Base-by-base conservation (phyloP, 805 yeast species). In the Candida alai region DNA sequence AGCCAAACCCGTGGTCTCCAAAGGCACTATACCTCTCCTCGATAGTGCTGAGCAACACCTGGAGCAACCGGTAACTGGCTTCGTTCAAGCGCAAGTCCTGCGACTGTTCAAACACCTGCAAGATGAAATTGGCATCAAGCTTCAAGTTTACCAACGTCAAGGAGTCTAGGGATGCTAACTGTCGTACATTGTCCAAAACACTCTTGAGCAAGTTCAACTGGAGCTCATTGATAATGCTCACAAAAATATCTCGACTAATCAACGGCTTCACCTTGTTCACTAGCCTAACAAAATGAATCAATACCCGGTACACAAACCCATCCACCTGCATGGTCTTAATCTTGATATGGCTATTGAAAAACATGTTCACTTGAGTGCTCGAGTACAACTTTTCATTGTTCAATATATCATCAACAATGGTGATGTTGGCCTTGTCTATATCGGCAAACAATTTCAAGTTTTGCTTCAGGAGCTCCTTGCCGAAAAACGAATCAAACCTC, bases 281-380 rank as follows among this genome's bases (percentile, higher is more conserved):
- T 24, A 66, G 45, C 41, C 59, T 63, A 10, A 66, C 71, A 44
- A 65, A 64, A 43, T 65, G 70, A 19, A 64, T 49, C 32, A 66
- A 50, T 4, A 60, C 48, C 27, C 58, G 65, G 44, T 61, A 66
- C 11, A 65, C 54, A 29, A 63, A 64, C 2, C 65, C 65, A 39
- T 66, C 69, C 7, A 66, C 54, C 19, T 48, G 43, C 13, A 61
- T 33, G 9, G 32, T 18, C 34, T 41, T 21, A 19, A 21, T 18
- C 6, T 25, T n/a, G 3, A 3, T 24, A 4, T 40, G 30, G 16
- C 39, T 45, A 21, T 40, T 42, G 41, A 47, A 50, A 52, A 62
- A 47, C n/a, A 40, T 45, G 20, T 41, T 48, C 3, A 64, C 49
- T 13, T 48, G 47, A 8, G 48, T 50, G 33, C 55, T 59, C 19